These are phyloP conservation scores for Bimuria novae-zelandiae DNA, from an alignment of 2,329 filamentous ascomycete species.

Conservation along the genomic window DNA sequence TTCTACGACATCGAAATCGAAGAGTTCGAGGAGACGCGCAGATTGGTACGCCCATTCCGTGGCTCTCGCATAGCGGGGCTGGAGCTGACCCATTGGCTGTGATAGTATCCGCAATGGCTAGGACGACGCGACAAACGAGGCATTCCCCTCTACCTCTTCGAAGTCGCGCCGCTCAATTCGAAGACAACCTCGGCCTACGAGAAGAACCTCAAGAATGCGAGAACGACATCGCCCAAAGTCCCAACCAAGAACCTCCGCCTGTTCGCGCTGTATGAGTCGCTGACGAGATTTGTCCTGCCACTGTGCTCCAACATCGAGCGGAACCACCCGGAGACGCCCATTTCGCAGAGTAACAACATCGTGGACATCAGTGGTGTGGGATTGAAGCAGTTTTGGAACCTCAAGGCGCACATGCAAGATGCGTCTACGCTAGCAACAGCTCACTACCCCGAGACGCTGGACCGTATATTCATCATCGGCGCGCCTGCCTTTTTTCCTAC, in stretches of 20 bases:
- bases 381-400: conserved; percentile 92
- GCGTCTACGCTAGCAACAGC: conserved; percentile 86
- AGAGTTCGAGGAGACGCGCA: conserved; percentile 78
- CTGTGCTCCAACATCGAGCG: conserved; percentile 80
- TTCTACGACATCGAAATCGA: conserved; percentile 87
- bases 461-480: conserved; percentile 85
- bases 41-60: conserved; percentile 62
- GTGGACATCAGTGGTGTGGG: conserved; percentile 89
- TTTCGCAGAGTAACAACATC: conserved; percentile 92
- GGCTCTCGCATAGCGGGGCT: conserved; percentile 6
- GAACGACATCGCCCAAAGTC: conserved; percentile 64
- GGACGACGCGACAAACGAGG: conserved; percentile 87
- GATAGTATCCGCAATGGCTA: conserved; percentile 90
- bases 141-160: conserved; percentile 90
- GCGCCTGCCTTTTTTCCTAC: conserved; percentile 90
- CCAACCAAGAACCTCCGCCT: conserved; percentile 79
- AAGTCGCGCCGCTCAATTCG: conserved; percentile 79
- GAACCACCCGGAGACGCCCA: conserved; percentile 76
- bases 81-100: conserved; percentile 20
- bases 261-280: conserved; percentile 91
- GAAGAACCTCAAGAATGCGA: conserved; percentile 63
- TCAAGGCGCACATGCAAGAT: conserved; percentile 92
- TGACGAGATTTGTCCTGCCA: conserved; percentile 84
- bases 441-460: conserved; percentile 92
- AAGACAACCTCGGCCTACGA: conserved; percentile 83